phyloP scores from a whole-genome alignment of 176 grass and related monocot genomes.

The Eleusine indica region DNA sequence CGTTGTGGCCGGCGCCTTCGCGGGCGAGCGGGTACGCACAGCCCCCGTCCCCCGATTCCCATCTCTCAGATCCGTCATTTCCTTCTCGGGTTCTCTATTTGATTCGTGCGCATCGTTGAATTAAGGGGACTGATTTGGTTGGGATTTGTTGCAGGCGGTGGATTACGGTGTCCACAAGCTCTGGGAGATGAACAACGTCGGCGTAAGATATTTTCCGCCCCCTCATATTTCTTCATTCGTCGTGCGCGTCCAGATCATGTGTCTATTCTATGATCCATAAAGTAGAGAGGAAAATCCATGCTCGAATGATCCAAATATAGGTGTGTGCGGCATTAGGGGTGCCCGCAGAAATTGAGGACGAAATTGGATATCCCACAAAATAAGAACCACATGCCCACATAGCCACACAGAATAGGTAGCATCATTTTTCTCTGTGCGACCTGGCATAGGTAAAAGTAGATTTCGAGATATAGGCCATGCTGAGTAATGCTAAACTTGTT shows the following conservation, averaged over 20 bases:
- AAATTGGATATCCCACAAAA: too few species aligned
- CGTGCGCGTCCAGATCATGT: background rate
- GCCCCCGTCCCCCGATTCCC: background rate
- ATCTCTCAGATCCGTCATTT: slow-evolving; percentile 25
- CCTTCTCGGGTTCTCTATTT: background rate
- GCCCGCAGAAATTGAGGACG: too few species aligned
- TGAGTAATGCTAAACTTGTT: background rate
- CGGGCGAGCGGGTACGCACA: slow-evolving; percentile 67
- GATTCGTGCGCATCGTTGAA: background rate
- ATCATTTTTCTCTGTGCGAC: background rate
- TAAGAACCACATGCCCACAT: too few species aligned
- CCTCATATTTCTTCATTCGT: background rate
- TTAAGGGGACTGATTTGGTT: background rate
- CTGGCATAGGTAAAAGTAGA: background rate
- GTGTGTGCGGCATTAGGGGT: too few species aligned
- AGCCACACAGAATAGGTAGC: too few species aligned
- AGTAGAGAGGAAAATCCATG: background rate
- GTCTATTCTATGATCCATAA: background rate
- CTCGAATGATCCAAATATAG: background rate
- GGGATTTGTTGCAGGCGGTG: slow-evolving; percentile 54
- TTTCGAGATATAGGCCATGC: slow-evolving; percentile 3
- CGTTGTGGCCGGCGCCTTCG: slow-evolving; percentile 83
- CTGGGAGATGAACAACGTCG: slow-evolving; percentile 81
- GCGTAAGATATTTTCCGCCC: slow-evolving; percentile 46
- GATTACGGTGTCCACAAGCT: slow-evolving; percentile 81